These are phyloP conservation scores for Cladosporium sphaerospermum DNA, from an alignment of 2,329 filamentous ascomycete genomes.

Conservation along the genomic window DNA sequence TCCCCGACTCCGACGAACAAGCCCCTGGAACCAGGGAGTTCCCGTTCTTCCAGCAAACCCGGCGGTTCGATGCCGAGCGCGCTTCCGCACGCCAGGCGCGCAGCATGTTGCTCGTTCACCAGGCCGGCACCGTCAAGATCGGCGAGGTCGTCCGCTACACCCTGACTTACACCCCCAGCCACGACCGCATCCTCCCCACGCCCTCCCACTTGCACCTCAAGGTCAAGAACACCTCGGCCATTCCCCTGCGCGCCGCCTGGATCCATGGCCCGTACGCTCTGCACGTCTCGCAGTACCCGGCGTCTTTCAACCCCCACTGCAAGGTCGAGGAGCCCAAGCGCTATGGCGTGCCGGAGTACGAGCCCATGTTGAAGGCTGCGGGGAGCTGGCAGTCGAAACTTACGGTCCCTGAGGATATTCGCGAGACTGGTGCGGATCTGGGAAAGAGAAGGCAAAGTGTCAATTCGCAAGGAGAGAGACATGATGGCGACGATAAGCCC, in stretches of 20 bases:
- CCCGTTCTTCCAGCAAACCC: slow-evolving; percentile 9
- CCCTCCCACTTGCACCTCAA: slow-evolving; percentile 75
- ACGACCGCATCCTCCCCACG: slow-evolving; percentile 83
- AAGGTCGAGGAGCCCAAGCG: slow-evolving; percentile 64
- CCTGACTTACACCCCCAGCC: slow-evolving; percentile 82
- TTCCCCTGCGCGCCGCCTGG: slow-evolving; percentile 88
- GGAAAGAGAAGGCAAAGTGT: slow-evolving; percentile 29
- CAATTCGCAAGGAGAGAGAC: slow-evolving; percentile 18
- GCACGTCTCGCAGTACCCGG: slow-evolving; percentile 78
- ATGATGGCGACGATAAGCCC: slow-evolving; percentile 37
- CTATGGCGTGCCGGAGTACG: slow-evolving; percentile 68
- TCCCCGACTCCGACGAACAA: slow-evolving; percentile 1
- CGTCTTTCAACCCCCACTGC: slow-evolving; percentile 73
- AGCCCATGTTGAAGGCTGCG: slow-evolving; percentile 93
- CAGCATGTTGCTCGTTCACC: slow-evolving; percentile 81
- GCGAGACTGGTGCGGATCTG: slow-evolving; percentile 51
- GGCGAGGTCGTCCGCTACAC: slow-evolving; percentile 89
- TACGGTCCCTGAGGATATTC: slow-evolving; percentile 70
- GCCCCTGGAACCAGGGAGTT: not conserved
- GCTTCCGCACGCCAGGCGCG: slow-evolving; percentile 3
- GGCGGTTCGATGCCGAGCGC: slow-evolving; percentile 2
- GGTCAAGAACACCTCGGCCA: slow-evolving; percentile 85
- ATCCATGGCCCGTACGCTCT: slow-evolving; percentile 93
- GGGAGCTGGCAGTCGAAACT: slow-evolving; percentile 78
- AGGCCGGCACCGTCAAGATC: slow-evolving; percentile 85